Evolutionary conservation across 1,284 basidiomycete species (phyloP).

Genomic region (Cutaneotrichosporon cutaneum): DNA sequence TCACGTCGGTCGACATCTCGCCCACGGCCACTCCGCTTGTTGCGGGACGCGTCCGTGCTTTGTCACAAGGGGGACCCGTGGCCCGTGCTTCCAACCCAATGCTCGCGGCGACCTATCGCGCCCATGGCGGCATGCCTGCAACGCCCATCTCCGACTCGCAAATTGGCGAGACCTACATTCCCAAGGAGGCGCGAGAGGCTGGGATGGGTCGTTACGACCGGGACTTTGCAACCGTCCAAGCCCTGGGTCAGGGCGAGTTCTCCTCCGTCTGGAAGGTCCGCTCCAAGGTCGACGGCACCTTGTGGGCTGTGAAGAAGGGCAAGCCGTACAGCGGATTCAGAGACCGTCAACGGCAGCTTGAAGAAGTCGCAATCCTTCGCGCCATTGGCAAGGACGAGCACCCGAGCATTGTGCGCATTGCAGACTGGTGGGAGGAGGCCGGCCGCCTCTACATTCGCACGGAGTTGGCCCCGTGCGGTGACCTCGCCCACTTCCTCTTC

Average conservation of each 20-base stretch:
- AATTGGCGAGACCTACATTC: constrained; percentile 15
- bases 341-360: constrained; percentile 74
- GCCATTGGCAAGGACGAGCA: constrained; percentile 64
- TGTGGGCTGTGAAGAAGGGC: constrained; percentile 91
- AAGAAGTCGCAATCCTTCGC: constrained; percentile 88
- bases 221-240: constrained; percentile 70
- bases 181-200: constrained; percentile 12
- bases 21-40: constrained; percentile 12
- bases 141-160: constrained; percentile 11
- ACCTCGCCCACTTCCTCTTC: constrained; percentile 83
- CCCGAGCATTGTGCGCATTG: constrained; percentile 77
- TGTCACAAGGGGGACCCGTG: constrained; percentile 32
- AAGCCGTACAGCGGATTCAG: constrained; percentile 84
- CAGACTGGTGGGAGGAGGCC: constrained; percentile 95
- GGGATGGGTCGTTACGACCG: constrained; percentile 41
- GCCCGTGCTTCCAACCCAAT: constrained; percentile 50
- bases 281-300: constrained; percentile 61
- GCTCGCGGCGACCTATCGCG: constrained; percentile 40
- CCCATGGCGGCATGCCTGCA: constrained; percentile 11
- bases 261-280: constrained; percentile 88
- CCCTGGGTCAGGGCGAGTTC: constrained; percentile 88
- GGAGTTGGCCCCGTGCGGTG: constrained; percentile 87
- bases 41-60: constrained; percentile 12
- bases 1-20: constrained; percentile 5
- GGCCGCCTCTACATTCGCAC: constrained; percentile 85